Evolutionary conservation across 345 rosid species (phyloP).

Genomic region (Boechera retrofracta): DNA sequence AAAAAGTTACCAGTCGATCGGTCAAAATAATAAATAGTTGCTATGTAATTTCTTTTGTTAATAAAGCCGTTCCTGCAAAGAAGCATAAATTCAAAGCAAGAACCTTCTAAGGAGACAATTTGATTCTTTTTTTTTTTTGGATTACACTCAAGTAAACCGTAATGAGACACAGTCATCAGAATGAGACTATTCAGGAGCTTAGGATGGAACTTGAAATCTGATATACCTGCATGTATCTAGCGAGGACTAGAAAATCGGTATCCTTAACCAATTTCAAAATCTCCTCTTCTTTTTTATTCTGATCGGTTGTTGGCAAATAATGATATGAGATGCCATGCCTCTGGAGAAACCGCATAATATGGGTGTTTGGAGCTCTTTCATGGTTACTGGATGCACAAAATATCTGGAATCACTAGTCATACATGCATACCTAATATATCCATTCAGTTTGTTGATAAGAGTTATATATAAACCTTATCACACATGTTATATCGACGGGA

Average conservation of each 20-base stretch:
- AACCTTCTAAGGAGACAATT: neutral
- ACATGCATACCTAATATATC: neutral
- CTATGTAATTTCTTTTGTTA: neutral
- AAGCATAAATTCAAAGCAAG: slow-evolving; percentile 16
- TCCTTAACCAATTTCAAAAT: slow-evolving; percentile 77
- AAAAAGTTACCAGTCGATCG: slow-evolving; percentile 9
- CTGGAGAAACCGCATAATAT: slow-evolving; percentile 78
- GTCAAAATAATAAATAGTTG: slow-evolving; percentile 17
- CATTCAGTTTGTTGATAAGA: neutral
- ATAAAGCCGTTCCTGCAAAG: slow-evolving; percentile 1
- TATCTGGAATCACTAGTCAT: slow-evolving; percentile 29
- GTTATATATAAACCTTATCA: slow-evolving; percentile 63
- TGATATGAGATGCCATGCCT: slow-evolving; percentile 91
- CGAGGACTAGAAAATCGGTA: slow-evolving; percentile 92
- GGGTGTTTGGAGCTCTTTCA: slow-evolving; percentile 84
- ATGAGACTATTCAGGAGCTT: neutral
- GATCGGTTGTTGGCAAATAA: slow-evolving; percentile 60
- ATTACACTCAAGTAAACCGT: neutral
- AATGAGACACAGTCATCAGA: neutral
- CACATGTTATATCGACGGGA: slow-evolving; percentile 87
- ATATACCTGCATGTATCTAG: slow-evolving; percentile 99
- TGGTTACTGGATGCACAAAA: slow-evolving; percentile 68
- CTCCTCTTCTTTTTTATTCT: slow-evolving; percentile 72
- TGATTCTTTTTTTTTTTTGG: neutral
- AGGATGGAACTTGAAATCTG: slow-evolving; percentile 26